phyloP scores from a whole-genome alignment of 441 rosid genomes.

The Populus hybrid region DNA sequence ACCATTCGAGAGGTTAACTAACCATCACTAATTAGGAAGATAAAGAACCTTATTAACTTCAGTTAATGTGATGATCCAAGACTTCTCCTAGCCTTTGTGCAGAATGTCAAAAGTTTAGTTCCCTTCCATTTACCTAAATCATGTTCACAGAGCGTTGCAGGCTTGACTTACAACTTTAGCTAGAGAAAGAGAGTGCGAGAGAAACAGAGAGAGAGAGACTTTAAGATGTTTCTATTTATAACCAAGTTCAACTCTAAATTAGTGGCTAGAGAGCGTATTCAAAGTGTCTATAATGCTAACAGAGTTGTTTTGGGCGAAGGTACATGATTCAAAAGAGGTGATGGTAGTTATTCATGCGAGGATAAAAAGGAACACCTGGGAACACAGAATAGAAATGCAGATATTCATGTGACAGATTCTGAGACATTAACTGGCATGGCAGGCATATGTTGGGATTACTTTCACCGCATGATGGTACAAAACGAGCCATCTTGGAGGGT shows the following conservation, averaged over 20 bases:
- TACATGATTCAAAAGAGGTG: background rate
- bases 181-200: too few relatives aligned
- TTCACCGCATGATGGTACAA: background rate
- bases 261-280: background rate
- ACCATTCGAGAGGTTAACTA: background rate
- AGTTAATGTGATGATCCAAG: background rate
- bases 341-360: background rate
- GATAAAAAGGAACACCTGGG: background rate
- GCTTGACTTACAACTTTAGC: background rate
- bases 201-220: too few relatives aligned
- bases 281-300: background rate
- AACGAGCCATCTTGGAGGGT: background rate
- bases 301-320: background rate
- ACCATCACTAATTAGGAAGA: background rate
- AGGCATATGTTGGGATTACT: background rate
- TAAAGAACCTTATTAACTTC: background rate
- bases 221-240: too few relatives aligned
- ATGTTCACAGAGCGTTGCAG: background rate
- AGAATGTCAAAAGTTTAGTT: constrained; percentile 5
- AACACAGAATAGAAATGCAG: background rate
- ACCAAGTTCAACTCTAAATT: background rate
- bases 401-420: background rate
- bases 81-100: background rate
- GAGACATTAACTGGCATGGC: too few relatives aligned
- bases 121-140: background rate